These are phyloP conservation scores for Elongisporangium undulatum DNA, from an alignment of 352 stramenopile genomes.

Conservation along the genomic window DNA sequence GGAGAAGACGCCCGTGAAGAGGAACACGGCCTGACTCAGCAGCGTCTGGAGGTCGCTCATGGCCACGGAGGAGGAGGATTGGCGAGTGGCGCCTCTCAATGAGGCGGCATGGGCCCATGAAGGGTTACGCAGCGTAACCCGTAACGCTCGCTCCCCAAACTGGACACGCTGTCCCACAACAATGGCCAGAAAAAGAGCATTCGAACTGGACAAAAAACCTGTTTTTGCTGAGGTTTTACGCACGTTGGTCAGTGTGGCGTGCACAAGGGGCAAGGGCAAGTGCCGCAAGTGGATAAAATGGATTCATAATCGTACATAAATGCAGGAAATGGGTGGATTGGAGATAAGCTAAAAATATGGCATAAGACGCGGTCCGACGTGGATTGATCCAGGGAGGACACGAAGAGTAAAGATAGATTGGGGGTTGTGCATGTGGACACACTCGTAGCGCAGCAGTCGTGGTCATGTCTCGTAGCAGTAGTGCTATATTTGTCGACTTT, in stretches of 20 bases:
- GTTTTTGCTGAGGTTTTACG: neutral
- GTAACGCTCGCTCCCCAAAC: neutral
- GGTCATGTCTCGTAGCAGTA: neutral
- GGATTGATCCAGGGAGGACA: too few species aligned
- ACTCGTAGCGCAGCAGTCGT: too few species aligned
- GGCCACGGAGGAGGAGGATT: neutral
- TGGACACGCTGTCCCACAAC: neutral
- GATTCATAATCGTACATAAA: neutral
- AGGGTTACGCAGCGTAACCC: neutral
- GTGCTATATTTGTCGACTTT: neutral
- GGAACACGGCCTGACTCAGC: slow-evolving; percentile 62
- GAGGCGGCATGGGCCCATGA: neutral
- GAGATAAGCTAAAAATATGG: neutral
- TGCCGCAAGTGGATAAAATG: neutral
- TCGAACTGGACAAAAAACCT: neutral
- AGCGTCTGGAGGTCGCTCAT: slow-evolving; percentile 8
- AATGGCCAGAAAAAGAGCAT: neutral
- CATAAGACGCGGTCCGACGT: neutral
- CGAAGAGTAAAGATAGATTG: too few species aligned
- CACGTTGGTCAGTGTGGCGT: neutral
- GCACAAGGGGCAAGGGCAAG: neutral
- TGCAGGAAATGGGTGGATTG: neutral
- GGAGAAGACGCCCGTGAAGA: slow-evolving; percentile 80
- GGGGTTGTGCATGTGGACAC: neutral
- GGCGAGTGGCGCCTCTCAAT: neutral